Percentiles rank a stretch among this genome's conserved stretches.
Evolutionary conservation across 2,329 filamentous ascomycete species (phyloP).

Genomic region (Clarireedia homoeocarpa): DNA sequence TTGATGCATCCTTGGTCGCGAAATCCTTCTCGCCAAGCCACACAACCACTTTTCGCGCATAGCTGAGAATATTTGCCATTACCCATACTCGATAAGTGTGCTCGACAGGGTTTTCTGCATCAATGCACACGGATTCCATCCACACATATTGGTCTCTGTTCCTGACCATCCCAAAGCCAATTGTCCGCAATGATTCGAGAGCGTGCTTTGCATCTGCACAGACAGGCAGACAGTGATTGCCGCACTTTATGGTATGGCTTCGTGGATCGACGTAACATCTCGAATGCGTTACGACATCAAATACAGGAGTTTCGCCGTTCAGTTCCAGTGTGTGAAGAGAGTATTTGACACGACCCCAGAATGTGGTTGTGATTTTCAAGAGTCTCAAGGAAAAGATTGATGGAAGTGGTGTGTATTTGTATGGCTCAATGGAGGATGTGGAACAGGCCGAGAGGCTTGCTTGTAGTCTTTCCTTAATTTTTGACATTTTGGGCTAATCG

Average conservation of each 20-base stretch:
- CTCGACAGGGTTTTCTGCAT: conserved; percentile 11
- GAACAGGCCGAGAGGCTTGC: not conserved
- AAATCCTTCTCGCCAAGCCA: conserved; percentile 11
- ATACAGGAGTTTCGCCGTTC: not conserved
- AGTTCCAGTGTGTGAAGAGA: conserved; percentile 1
- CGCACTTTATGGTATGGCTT: not conserved
- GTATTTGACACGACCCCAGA: not conserved
- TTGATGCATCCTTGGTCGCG: conserved; percentile 1
- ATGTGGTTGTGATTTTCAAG: conserved; percentile 1
- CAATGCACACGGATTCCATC: conserved; percentile 13
- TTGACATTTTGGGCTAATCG: no score
- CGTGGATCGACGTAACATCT: not conserved
- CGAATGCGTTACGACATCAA: conserved; percentile 3
- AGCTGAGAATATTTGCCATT: conserved; percentile 12
- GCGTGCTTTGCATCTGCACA: not conserved
- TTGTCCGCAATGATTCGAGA: not conserved
- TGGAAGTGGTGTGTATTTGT: not conserved
- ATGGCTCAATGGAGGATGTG: not conserved
- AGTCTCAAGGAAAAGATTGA: conserved; percentile 1
- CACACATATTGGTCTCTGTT: conserved; percentile 3
- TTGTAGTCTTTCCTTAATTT: not conserved
- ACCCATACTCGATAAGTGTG: conserved; percentile 9
- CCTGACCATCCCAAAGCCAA: not conserved
- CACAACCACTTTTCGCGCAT: conserved; percentile 7
- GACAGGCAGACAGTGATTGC: not conserved